These are phyloP conservation scores for Podaxis sp. DNA, from an alignment of 768 basidiomycete genomes.

Conservation along the genomic window DNA sequence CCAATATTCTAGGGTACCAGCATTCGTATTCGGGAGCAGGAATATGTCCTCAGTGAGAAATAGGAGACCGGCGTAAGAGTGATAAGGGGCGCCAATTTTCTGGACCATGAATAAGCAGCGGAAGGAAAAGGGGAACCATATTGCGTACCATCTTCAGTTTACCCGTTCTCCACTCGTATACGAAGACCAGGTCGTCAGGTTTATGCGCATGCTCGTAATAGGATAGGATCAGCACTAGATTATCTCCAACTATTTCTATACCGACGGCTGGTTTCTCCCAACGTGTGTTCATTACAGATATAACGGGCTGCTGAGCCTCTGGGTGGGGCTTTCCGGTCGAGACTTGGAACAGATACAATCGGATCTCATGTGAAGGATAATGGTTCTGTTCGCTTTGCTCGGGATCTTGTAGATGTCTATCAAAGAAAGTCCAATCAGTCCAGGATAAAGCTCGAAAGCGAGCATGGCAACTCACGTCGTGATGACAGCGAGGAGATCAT, in stretches of 20 bases:
- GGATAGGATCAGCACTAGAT: constrained; percentile 34
- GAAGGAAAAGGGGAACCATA: neutral
- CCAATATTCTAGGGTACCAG: constrained; percentile 31
- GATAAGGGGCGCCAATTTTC: constrained; percentile 19
- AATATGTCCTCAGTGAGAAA: constrained; percentile 30
- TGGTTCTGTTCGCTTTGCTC: neutral
- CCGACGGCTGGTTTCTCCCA: constrained; percentile 28
- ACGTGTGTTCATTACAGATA: constrained; percentile 24
- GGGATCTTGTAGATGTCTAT: neutral
- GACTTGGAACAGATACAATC: constrained; percentile 19
- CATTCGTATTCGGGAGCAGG: constrained; percentile 28
- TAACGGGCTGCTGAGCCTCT: constrained; percentile 21
- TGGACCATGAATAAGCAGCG: neutral
- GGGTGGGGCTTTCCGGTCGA: constrained; percentile 35
- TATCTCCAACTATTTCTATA: constrained; percentile 41
- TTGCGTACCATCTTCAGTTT: constrained; percentile 28
- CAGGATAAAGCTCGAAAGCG: neutral
- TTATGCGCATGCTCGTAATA: constrained; percentile 15
- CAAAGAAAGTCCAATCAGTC: neutral
- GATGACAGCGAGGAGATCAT: constrained; percentile 39
- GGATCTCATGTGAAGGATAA: constrained; percentile 4
- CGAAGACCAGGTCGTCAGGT: constrained; percentile 28
- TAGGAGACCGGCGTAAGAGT: constrained; percentile 25
- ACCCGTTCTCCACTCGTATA: constrained; percentile 42
- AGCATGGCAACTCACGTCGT: constrained; percentile 27